Percentiles rank a stretch among this genome's conserved stretches.
These are phyloP conservation scores for Saturnispora quitensis DNA, from an alignment of 805 yeast genomes.

Conservation along the genomic window DNA sequence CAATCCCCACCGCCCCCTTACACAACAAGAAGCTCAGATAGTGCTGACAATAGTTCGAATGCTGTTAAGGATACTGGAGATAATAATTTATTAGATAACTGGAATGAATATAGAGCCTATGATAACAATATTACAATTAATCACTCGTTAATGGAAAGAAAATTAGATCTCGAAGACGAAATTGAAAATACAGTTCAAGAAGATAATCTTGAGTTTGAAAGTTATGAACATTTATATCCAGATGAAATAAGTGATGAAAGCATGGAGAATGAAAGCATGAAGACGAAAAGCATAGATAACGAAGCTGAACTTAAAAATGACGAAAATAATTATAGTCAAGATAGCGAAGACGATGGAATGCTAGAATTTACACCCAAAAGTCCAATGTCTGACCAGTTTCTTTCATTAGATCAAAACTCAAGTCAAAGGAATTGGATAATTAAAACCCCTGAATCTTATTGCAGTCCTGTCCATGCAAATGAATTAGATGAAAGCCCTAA, in stretches of 20 bases:
- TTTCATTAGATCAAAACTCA: not conserved
- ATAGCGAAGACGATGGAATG: conserved; percentile 5
- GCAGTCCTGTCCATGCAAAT: not conserved
- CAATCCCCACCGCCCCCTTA: not conserved
- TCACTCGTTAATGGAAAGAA: not conserved
- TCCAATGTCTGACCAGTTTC: not conserved
- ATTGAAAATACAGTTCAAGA: conserved; percentile 8
- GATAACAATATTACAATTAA: no score
- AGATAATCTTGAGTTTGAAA: not conserved
- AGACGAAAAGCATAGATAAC: not conserved
- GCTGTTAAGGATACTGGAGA: not conserved
- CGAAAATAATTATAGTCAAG: conserved; percentile 3
- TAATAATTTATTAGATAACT: not conserved
- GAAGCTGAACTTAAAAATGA: not conserved
- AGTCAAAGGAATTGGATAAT: not conserved
- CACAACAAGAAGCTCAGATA: not conserved
- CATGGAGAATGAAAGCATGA: not conserved
- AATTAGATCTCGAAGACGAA: conserved; percentile 12
- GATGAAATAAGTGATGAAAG: conserved; percentile 5
- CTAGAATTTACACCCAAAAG: conserved; percentile 11
- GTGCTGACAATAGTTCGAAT: not conserved
- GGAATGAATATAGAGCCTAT: not conserved
- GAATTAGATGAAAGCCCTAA: not conserved
- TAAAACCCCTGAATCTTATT: conserved; percentile 3
- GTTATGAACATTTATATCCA: conserved; percentile 11